Evolutionary conservation across 805 yeast genomes (phyloP).

Genomic region (Millerozyma miso): DNA sequence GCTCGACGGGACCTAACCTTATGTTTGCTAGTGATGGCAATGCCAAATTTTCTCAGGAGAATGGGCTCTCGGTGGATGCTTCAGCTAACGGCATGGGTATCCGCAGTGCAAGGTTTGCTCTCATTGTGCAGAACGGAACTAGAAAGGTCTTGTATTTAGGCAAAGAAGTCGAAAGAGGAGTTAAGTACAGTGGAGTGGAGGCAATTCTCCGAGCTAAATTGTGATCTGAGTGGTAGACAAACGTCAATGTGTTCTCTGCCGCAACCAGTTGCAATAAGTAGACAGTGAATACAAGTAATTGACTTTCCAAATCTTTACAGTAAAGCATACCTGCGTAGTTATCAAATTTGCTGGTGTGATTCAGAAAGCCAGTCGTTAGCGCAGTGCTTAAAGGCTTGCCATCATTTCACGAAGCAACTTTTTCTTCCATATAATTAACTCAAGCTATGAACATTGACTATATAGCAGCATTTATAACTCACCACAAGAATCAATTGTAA

Average conservation of each 20-base stretch:
- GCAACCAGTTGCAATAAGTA: no score
- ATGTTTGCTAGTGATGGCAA: conserved; percentile 39
- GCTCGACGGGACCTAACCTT: conserved; percentile 24
- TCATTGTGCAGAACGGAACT: conserved; percentile 25
- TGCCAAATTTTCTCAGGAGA: conserved; percentile 27
- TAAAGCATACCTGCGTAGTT: no score
- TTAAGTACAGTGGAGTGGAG: conserved; percentile 33
- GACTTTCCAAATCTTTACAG: no score
- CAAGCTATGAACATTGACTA: conserved; percentile 1
- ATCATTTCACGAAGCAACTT: neutral
- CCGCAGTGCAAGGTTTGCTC: conserved; percentile 39
- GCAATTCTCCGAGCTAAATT: conserved; percentile 35
- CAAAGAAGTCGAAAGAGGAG: conserved; percentile 28
- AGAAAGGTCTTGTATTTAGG: conserved; percentile 32
- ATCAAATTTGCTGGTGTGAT: no score
- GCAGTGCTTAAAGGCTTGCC: neutral
- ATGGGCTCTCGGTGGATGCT: conserved; percentile 31
- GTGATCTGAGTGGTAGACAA: no score
- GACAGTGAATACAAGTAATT: no score
- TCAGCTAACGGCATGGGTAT: conserved; percentile 34
- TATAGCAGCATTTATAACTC: conserved; percentile 33
- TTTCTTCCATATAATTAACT: neutral
- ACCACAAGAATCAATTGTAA: conserved; percentile 62
- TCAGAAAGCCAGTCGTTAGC: no score
- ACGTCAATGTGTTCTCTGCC: no score